These are phyloP conservation scores for Rhodotorula babjevae DNA, from an alignment of 768 basidiomycete genomes.

Conservation along the genomic window DNA sequence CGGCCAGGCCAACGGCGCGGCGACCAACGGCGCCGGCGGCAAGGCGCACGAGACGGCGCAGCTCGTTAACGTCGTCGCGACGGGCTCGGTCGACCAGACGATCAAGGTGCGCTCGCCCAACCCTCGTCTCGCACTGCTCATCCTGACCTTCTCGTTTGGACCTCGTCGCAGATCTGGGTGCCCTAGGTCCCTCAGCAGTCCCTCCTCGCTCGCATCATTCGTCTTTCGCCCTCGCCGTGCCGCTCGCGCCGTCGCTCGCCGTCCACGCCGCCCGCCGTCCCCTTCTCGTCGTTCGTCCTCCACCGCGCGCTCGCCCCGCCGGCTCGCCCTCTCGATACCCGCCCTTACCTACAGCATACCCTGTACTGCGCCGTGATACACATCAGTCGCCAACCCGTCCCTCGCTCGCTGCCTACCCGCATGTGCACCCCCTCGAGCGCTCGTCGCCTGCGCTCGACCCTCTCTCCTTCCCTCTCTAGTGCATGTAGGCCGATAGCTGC, in stretches of 20 bases:
- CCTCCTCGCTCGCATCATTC: background rate
- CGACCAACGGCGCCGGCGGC: slow-evolving; percentile 22
- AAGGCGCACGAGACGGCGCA: slow-evolving; percentile 42
- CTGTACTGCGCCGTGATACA: background rate
- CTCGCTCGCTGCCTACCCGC: background rate
- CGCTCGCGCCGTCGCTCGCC: too few relatives aligned
- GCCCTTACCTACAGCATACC: slow-evolving; percentile 7
- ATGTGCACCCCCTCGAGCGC: background rate
- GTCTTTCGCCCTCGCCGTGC: background rate
- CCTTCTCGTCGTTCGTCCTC: too few relatives aligned
- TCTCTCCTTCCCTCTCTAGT: too few relatives aligned
- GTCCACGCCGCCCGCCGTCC: too few relatives aligned
- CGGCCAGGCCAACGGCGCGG: slow-evolving; percentile 24
- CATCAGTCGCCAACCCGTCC: background rate
- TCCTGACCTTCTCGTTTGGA: background rate
- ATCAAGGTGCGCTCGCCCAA: slow-evolving; percentile 45
- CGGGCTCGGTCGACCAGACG: slow-evolving; percentile 53
- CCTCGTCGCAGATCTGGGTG: slow-evolving; percentile 14
- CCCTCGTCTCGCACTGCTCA: background rate
- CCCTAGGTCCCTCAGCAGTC: slow-evolving; percentile 1
- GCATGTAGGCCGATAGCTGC: background rate
- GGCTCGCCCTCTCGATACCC: background rate
- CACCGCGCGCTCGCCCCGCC: background rate
- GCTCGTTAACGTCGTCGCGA: slow-evolving; percentile 53
- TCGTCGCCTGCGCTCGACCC: too few relatives aligned